These are phyloP conservation scores for Jamesozyma hellenica DNA, from an alignment of 805 yeast genomes.

Conservation along the genomic window DNA sequence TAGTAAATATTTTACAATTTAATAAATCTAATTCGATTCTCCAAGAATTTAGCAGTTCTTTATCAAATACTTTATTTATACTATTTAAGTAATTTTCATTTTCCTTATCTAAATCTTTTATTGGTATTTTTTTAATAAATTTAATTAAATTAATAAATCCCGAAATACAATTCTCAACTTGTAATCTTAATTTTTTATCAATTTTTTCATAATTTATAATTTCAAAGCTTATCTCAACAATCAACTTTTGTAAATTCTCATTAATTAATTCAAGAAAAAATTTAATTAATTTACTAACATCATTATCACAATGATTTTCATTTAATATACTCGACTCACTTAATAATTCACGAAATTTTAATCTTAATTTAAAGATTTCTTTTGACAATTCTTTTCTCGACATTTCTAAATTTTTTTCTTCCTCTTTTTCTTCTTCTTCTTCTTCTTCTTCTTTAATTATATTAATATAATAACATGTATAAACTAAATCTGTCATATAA, in stretches of 20 bases:
- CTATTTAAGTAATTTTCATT: background rate
- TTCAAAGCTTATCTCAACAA: background rate
- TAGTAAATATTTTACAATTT: conserved; percentile 14
- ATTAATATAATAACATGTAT: conserved; percentile 12
- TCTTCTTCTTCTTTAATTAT: background rate
- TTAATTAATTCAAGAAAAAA: background rate
- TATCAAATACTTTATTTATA: conserved; percentile 11
- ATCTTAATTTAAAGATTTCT: conserved; percentile 2
- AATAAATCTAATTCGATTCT: conserved; percentile 16
- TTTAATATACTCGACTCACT: background rate
- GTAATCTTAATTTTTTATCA: conserved; percentile 4
- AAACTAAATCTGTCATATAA: conserved; percentile 19
- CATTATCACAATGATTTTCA: background rate
- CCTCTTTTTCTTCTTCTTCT: background rate
- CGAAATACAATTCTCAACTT: conserved; percentile 16
- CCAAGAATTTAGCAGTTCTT: conserved; percentile 19
- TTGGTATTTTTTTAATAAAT: conserved; percentile 16
- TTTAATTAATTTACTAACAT: background rate
- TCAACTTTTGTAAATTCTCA: background rate
- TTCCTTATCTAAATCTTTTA: background rate
- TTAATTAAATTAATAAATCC: conserved; percentile 19
- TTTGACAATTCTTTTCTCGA: background rate
- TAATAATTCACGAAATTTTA: conserved; percentile 3
- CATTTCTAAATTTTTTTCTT: background rate
- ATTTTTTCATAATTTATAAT: background rate